A percentile compares a stretch with the other conserved stretches of the same genome.
Evolutionary conservation across 768 basidiomycete species (phyloP).

Genomic region (Cubamyces lactineus): DNA sequence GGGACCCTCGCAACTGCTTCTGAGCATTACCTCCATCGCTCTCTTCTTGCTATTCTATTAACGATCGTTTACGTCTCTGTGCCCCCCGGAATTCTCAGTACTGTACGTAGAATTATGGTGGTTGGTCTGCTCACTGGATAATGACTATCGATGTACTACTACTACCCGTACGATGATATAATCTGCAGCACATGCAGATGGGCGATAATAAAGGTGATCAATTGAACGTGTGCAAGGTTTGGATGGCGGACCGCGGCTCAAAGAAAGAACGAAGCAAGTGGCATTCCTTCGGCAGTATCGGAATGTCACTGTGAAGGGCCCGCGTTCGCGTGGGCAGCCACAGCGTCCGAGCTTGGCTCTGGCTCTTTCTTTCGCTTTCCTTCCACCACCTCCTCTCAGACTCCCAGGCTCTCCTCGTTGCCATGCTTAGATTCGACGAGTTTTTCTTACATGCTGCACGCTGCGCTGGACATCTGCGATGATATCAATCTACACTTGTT

Average conservation of each 20-base stretch:
- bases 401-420: neutral
- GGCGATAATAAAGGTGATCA: no score
- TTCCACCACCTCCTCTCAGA: slow-evolving; percentile 22
- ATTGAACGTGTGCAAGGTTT: neutral
- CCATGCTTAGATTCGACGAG: neutral
- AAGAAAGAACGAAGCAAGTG: slow-evolving; percentile 14
- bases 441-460: neutral
- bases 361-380: slow-evolving; percentile 23
- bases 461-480: neutral
- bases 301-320: slow-evolving; percentile 30
- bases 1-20: no score
- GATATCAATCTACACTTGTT: neutral
- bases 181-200: no score
- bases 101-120: no score
- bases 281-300: slow-evolving; percentile 21
- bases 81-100: no score
- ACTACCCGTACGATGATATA: no score
- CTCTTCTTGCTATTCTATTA: no score
- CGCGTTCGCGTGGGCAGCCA: slow-evolving; percentile 31
- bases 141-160: no score
- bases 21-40: no score
- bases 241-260: slow-evolving; percentile 13
- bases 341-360: slow-evolving; percentile 24
- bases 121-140: no score
- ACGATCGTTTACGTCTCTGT: no score